These are phyloP conservation scores for Ustilago curta DNA, from an alignment of 1,284 basidiomycete species.

Conservation along the genomic window DNA sequence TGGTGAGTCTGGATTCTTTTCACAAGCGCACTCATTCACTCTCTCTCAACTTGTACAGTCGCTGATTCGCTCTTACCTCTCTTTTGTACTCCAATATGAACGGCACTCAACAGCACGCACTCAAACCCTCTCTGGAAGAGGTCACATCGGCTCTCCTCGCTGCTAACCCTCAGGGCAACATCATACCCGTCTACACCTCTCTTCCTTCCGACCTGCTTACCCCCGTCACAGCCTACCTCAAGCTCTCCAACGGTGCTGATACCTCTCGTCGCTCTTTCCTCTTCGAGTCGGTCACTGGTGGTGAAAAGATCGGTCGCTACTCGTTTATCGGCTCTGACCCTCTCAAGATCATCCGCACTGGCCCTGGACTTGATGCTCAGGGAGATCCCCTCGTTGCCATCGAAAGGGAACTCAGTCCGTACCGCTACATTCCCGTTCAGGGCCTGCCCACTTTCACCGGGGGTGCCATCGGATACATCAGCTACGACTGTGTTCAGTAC, in stretches of 20 bases:
- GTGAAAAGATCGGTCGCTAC: conserved; percentile 91
- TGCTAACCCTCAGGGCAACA: conserved; percentile 76
- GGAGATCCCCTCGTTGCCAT: conserved; percentile 90
- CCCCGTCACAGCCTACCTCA: conserved; percentile 95
- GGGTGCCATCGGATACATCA: conserved; percentile 96
- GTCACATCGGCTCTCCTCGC: conserved; percentile 59
- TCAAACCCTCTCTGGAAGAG: conserved; percentile 59
- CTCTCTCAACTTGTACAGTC: neutral
- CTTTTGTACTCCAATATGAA: conserved; percentile 10
- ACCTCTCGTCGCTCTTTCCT: conserved; percentile 69
- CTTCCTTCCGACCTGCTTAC: conserved; percentile 96
- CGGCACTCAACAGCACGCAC: conserved; percentile 26
- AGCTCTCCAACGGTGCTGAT: conserved; percentile 88
- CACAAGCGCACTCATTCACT: too few relatives aligned
- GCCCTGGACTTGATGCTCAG: conserved; percentile 81
- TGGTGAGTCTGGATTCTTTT: conserved; percentile 21
- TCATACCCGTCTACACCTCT: conserved; percentile 90
- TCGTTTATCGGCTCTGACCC: conserved; percentile 97
- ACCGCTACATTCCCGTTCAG: conserved; percentile 90
- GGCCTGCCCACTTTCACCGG: conserved; percentile 95
- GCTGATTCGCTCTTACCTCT: conserved; percentile 3
- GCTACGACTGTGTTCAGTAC: conserved; percentile 94
- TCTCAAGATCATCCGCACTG: conserved; percentile 89
- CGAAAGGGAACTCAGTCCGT: conserved; percentile 85
- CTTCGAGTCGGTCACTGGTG: conserved; percentile 78